Evolutionary conservation across 805 yeast species (phyloP), one percentile per base, ranked within the genome.

Genomic region (Metschnikowia lachancei): DNA sequence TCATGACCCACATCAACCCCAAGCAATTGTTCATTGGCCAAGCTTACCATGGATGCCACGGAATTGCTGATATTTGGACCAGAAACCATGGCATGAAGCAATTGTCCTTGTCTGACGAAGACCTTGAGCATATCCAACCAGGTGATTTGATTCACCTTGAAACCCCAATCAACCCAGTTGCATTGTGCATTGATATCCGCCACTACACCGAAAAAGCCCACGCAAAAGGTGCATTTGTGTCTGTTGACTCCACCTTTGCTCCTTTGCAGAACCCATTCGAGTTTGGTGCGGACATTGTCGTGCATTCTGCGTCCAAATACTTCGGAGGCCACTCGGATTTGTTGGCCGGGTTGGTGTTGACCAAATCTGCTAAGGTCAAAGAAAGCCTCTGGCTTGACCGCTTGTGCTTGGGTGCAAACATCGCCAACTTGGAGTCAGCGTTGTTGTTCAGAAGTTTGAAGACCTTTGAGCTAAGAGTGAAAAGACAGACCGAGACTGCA

Each of bases 291-390:
- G 97, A 92, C 64, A 67, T 89, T 54, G 82, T 92, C n/a, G 71
- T 92, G 78, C 97, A 91, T 64, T 88, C 97, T 1, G 96, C 90
- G 1, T 91, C 97, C 0, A 91, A 91, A 63, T 92, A 85, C 67
- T 85, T 89, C 59, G 97, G 96, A 33, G 97, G 98, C n/a, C 97
- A 91, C 66, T 87, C 95, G 6, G 97, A 91, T 63, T 69, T 90
- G 36, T 70, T 91, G 41, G 90, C 96, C 4, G 97, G 98, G 29
- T 72, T 85, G 11, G 66, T 90, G 16, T 80, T 83, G 16, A 82
- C 86, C n/a, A 82, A 83, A 60, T 80, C 80, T 49, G 54, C 59
- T 8, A 64, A 69, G 2, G 72, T 72, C 5, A 76, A 77, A 46
- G 55, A 67, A 18, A 59, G 69, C 36, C 71, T 91, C 50, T 64